phyloP scores from a whole-genome alignment of 305 asterid species.

The Ilex paraguariensis region DNA sequence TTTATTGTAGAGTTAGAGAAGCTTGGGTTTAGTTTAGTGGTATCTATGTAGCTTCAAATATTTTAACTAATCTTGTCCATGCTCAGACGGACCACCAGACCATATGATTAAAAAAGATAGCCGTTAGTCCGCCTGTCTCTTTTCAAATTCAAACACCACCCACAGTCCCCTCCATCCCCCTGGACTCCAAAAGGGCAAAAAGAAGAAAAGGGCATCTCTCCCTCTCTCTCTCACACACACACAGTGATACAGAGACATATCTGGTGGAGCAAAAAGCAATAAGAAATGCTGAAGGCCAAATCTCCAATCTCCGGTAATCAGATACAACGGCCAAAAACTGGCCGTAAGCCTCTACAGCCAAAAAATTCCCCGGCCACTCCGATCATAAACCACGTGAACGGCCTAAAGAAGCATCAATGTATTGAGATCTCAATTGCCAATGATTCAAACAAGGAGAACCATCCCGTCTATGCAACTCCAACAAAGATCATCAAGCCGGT shows the following conservation, averaged over 20 bases:
- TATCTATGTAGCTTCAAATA: no score
- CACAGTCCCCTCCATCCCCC: no score
- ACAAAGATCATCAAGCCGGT: slow-evolving; percentile 5
- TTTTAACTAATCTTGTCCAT: no score
- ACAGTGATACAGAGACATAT: no score
- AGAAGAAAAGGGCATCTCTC: no score
- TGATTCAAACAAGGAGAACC: slow-evolving; percentile 66
- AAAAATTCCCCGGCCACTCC: slow-evolving; percentile 30
- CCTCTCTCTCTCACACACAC: neutral
- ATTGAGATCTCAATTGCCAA: slow-evolving; percentile 16
- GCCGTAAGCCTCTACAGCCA: slow-evolving; percentile 55
- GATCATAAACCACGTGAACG: slow-evolving; percentile 3
- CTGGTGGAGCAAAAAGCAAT: neutral
- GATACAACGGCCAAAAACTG: slow-evolving; percentile 26
- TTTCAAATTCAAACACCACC: no score
- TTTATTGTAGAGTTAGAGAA: no score
- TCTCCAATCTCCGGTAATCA: slow-evolving; percentile 37
- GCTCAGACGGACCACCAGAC: no score
- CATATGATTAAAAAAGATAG: no score
- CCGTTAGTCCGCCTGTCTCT: no score
- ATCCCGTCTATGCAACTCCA: slow-evolving; percentile 25
- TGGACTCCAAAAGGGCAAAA: no score
- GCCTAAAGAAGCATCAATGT: slow-evolving; percentile 8
- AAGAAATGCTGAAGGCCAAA: slow-evolving; percentile 41
- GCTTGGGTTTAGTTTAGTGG: no score